Evolutionary conservation across 345 rosid species (phyloP).

Genomic region (Syzygium grande): DNA sequence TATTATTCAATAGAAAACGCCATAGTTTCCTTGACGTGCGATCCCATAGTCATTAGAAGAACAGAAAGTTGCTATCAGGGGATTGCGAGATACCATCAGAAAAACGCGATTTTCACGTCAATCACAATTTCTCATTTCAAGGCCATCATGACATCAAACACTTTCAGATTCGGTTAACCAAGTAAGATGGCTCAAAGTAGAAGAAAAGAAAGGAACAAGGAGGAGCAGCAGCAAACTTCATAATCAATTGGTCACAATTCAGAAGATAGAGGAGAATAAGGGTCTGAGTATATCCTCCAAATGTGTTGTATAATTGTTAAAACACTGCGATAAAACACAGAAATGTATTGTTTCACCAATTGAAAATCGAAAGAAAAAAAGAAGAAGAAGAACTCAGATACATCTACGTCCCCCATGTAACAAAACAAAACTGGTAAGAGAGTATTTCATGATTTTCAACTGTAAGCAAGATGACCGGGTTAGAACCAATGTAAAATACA

Average conservation of each 20-base stretch:
- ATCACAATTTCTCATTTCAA: not conserved
- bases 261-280: not conserved
- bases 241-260: not conserved
- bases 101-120: not conserved
- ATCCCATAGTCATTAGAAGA: accelerated
- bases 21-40: accelerated
- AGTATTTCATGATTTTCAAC: too few relatives aligned
- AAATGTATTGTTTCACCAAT: not conserved
- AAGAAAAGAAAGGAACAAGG: not conserved
- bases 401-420: too few relatives aligned
- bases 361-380: too few relatives aligned
- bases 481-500: not conserved
- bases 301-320: not conserved
- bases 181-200: not conserved
- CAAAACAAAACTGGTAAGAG: too few relatives aligned
- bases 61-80: not conserved
- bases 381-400: too few relatives aligned
- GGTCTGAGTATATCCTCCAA: not conserved
- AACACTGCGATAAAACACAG: not conserved
- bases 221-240: not conserved
- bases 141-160: not conserved
- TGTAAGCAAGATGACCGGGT: not conserved
- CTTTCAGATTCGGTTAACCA: not conserved
- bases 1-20: too few relatives aligned
- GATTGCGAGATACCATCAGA: not conserved